Base-by-base conservation (phyloP, 1,284 basidiomycete species). In the Ustilago loliicola region DNA sequence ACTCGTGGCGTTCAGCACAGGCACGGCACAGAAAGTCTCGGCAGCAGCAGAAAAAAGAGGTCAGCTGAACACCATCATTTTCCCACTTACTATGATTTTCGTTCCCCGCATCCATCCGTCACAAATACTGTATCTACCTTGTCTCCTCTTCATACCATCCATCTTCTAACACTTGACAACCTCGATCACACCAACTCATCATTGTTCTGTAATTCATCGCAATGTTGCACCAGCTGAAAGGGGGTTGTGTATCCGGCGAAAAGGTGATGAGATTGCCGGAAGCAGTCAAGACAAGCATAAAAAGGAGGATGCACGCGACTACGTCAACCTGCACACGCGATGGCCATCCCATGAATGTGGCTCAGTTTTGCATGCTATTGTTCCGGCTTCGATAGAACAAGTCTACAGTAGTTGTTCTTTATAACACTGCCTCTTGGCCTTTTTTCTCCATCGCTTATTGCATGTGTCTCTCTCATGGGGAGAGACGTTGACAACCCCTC, bases 291-390 rank as follows among this genome's bases (percentile, higher is more conserved):
- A 6, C 7, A 42, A 42, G 50, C 50, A 52, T 52, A 19, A 27
- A 47, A 47, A 23, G 36, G 36, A 21, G n/a, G n/a, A n/a, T 47
- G 45, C 45, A 29, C 13, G 50, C 27, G 17, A 52, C 50, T 52
- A 52, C 50, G 50, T 52, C 50, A 52, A 27, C 19, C 10, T 52
- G 25, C 50, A 52, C 27, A 32, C 29, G 50, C 36, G 36, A 38
- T 38, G 17, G 8, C 36, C 17, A 38, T 8, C 10, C 50, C 50
- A 52, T 52, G 50, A 52, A 52, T 52, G 50, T 52, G 50, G 50
- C 50, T 52, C 50, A 32, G 50, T 32, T 19, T 19, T 21, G 40
- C 40, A 19, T 8, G 9, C 5, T 42, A 8, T 42, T 42, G 40
- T 42, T 42, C 40, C 40, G 40, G 15, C 40, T 42, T 34, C 40